Percentiles rank a stretch among this genome's conserved stretches.
phyloP scores from a whole-genome alignment of 805 yeast genomes.

The Barnettozyma wickerhamii region DNA sequence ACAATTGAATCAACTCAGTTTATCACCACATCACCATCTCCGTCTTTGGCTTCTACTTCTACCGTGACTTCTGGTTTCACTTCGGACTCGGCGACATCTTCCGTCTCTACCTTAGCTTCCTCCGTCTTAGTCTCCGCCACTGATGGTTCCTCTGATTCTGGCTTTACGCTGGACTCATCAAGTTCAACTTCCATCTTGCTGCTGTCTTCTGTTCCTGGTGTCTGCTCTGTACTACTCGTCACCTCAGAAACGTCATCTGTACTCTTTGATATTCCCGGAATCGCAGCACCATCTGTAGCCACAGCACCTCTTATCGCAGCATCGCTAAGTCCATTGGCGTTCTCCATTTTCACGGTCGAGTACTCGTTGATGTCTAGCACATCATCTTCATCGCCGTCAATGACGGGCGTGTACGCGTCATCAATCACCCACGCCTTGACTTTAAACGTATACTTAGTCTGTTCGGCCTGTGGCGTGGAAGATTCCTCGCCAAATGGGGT shows the following conservation, averaged over 20 bases:
- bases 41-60: constrained; percentile 9
- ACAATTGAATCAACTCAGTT: not conserved
- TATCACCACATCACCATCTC: constrained; percentile 20
- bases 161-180: not conserved
- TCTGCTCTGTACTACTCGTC: constrained; percentile 15
- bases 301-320: constrained; percentile 54
- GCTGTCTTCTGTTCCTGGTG: not conserved
- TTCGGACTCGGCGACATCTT: no score
- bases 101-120: not conserved
- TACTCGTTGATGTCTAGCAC: constrained; percentile 37
- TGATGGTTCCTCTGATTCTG: no score
- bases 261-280: constrained; percentile 38
- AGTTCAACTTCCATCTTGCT: constrained; percentile 1
- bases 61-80: not conserved
- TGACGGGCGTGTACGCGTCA: constrained; percentile 17
- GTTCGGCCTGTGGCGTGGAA: constrained; percentile 12
- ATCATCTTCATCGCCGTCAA: constrained; percentile 39
- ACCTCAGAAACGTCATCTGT: constrained; percentile 16
- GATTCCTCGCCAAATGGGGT: constrained; percentile 26
- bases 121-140: no score
- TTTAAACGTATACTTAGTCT: constrained; percentile 21
- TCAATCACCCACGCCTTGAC: constrained; percentile 31
- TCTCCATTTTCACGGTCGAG: constrained; percentile 27
- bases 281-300: constrained; percentile 39
- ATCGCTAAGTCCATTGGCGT: constrained; percentile 32